Percentiles rank a stretch among this genome's conserved stretches.
phyloP scores from a whole-genome alignment of 306 rosid genomes.

The Dicorynia guianensis region DNA sequence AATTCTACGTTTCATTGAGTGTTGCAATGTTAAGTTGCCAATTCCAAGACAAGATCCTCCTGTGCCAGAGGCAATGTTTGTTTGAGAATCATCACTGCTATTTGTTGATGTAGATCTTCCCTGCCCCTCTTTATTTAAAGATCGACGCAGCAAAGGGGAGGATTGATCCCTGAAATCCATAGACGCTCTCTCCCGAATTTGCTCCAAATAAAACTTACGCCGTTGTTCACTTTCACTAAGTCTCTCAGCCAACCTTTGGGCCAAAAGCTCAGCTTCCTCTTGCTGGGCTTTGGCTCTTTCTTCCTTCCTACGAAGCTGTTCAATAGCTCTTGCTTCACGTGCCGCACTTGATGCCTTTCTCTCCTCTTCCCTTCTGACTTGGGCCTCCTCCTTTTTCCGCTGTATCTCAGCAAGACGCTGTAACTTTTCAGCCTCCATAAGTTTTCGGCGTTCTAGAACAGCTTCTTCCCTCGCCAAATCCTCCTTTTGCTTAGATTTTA shows the following conservation, averaged over 20 bases:
- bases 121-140: constrained; percentile 75
- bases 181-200: constrained; percentile 96
- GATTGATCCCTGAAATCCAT: constrained; percentile 98
- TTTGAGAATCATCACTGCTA: constrained; percentile 70
- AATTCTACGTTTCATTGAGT: constrained; percentile 86
- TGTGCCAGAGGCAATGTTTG: constrained; percentile 55
- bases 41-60: constrained; percentile 68
- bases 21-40: constrained; percentile 69
- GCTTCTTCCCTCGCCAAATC: constrained; percentile 99
- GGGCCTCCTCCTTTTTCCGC: constrained; percentile 97
- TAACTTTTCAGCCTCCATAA: constrained; percentile 94
- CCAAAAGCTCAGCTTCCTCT: constrained; percentile 98
- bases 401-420: constrained; percentile 99
- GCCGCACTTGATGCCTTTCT: constrained; percentile 99
- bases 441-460: constrained; percentile 89
- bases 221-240: constrained; percentile 97
- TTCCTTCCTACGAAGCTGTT: constrained; percentile 95
- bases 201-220: constrained; percentile 91
- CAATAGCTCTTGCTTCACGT: constrained; percentile 93
- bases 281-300: constrained; percentile 99
- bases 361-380: constrained; percentile 94
- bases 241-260: constrained; percentile 96
- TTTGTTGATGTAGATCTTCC: constrained; percentile 67
- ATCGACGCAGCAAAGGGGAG: constrained; percentile 85
- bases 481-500: constrained; percentile 94